These are phyloP conservation scores for Shiraia sp. DNA, from an alignment of 2,329 filamentous ascomycete species.

Conservation along the genomic window DNA sequence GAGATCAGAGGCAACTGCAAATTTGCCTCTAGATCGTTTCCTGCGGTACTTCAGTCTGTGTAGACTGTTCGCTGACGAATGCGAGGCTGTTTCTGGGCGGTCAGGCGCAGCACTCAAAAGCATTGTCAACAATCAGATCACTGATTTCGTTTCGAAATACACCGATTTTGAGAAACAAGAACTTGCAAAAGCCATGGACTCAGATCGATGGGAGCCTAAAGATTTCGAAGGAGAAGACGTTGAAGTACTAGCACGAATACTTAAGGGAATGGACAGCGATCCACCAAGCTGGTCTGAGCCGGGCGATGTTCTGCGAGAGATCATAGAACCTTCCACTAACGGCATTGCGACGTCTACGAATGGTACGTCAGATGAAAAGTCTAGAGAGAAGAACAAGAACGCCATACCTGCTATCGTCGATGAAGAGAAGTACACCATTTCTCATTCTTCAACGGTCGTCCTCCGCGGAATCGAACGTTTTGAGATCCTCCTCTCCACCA, in stretches of 20 bases:
- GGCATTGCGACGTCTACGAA: constrained; percentile 31
- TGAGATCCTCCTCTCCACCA: constrained; percentile 78
- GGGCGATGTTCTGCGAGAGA: constrained; percentile 48
- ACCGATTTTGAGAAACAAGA: constrained; percentile 74
- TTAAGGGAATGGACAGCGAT: constrained; percentile 73
- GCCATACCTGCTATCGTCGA: constrained; percentile 70
- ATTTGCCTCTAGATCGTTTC: constrained; percentile 70
- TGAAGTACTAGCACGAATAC: constrained; percentile 64
- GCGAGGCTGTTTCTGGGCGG: constrained; percentile 79
- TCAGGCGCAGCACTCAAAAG: constrained; percentile 76
- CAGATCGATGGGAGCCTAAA: constrained; percentile 76
- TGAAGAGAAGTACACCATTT: constrained; percentile 81
- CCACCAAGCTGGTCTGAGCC: constrained; percentile 65
- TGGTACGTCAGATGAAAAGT: constrained; percentile 34
- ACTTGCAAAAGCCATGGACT: constrained; percentile 76
- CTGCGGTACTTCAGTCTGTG: constrained; percentile 83
- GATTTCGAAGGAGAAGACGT: constrained; percentile 71
- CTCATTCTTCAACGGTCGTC: constrained; percentile 79
- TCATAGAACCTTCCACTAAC: constrained; percentile 26
- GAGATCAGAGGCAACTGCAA: constrained; percentile 71
- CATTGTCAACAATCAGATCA: constrained; percentile 80
- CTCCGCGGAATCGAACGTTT: constrained; percentile 81
- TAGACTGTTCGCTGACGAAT: constrained; percentile 81
- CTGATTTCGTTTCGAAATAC: constrained; percentile 73
- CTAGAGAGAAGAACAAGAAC: constrained; percentile 51